Conservation (phyloP, 176 grass and related monocot genomes). For the Phragmites australis region DNA sequence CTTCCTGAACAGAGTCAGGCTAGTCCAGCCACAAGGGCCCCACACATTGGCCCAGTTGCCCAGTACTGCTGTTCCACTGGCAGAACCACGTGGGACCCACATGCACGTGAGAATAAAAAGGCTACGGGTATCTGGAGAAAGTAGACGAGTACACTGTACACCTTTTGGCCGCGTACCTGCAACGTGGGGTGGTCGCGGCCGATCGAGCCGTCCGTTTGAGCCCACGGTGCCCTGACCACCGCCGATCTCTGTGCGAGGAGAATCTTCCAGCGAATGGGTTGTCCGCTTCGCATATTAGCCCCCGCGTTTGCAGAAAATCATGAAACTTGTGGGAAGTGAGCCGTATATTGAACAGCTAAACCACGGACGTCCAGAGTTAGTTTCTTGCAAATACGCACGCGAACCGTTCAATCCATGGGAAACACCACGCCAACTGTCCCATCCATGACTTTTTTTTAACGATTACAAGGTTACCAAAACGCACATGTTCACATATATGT, state of each 20-base stretch:
- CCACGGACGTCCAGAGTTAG: no score
- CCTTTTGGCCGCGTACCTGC: background rate
- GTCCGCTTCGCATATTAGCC: background rate
- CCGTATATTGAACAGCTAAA: background rate
- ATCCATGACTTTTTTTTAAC: no score
- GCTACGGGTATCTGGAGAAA: slow-evolving; percentile 12
- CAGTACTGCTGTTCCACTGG: background rate
- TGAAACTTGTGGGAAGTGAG: no score
- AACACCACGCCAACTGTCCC: no score
- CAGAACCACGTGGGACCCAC: background rate
- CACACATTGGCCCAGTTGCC: background rate
- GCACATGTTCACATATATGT: no score
- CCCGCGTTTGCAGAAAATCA: background rate
- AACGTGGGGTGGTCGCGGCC: background rate
- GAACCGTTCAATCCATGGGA: no score
- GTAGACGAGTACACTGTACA: background rate
- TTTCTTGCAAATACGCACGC: no score
- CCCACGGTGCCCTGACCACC: background rate
- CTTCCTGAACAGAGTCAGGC: background rate
- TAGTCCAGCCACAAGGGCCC: background rate
- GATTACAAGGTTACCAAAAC: no score
- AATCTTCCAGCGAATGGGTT: no score
- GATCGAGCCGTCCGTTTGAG: background rate
- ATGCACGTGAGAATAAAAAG: background rate
- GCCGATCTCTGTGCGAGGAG: background rate